These are phyloP conservation scores for Omphalotus olearius DNA, from an alignment of 1,284 basidiomycete genomes.

Conservation along the genomic window DNA sequence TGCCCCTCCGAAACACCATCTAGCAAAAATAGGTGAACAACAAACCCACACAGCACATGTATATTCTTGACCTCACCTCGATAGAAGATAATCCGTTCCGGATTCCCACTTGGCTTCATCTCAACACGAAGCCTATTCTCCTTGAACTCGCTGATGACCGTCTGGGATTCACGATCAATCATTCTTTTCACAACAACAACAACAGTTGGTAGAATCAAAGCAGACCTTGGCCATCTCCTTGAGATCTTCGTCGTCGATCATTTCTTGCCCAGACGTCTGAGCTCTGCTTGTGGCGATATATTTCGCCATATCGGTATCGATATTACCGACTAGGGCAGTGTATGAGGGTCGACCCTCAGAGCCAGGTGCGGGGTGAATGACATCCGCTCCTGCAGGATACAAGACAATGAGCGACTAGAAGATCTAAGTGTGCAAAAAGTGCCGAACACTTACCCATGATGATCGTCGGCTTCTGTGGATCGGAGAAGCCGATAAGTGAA, in stretches of 20 bases:
- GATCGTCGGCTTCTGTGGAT: slow-evolving; percentile 68
- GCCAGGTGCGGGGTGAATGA: slow-evolving; percentile 62
- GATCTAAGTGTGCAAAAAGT: background rate
- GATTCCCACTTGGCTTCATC: slow-evolving; percentile 40
- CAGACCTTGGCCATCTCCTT: slow-evolving; percentile 54
- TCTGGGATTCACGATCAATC: slow-evolving; percentile 26
- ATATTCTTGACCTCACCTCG: slow-evolving; percentile 42
- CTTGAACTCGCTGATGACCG: slow-evolving; percentile 52
- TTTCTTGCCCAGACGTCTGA: slow-evolving; percentile 67
- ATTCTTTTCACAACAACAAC: background rate
- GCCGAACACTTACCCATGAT: slow-evolving; percentile 57
- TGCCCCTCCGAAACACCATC: slow-evolving; percentile 82
- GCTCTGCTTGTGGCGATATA: slow-evolving; percentile 55
- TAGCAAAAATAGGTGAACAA: slow-evolving; percentile 32
- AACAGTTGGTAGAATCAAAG: slow-evolving; percentile 1
- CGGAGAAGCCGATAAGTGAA: slow-evolving; percentile 57
- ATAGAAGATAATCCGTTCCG: slow-evolving; percentile 71
- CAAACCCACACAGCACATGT: background rate
- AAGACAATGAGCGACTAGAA: slow-evolving; percentile 1
- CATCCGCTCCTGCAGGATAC: slow-evolving; percentile 54
- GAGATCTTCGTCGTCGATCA: slow-evolving; percentile 65
- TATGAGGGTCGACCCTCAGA: slow-evolving; percentile 72
- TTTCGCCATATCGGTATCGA: slow-evolving; percentile 62
- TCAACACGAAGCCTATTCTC: slow-evolving; percentile 40
- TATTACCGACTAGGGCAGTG: slow-evolving; percentile 68